Base-by-base conservation (phyloP, 1,284 basidiomycete species). In the Grifola frondosa region DNA sequence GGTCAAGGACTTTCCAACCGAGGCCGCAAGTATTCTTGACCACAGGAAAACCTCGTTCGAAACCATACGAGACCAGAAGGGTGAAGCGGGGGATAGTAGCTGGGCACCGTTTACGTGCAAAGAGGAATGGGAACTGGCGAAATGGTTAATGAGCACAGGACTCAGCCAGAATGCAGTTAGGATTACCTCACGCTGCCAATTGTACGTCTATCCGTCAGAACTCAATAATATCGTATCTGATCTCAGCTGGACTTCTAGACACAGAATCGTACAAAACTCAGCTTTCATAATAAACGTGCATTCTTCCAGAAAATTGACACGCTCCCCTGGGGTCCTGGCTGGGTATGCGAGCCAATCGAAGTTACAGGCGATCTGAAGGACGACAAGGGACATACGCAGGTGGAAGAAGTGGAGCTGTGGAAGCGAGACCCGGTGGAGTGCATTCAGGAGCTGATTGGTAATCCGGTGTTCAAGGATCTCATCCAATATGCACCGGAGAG, bases 51-150 rank as follows among this genome's bases (percentile, higher is more conserved):
- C 47, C 0, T 10, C 21, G 21, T 62, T 54, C 29, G 52, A 58
- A 20, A 20, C 29, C 11, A 32, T 54, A 3, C 28, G 29, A 1
- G 37, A 48, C 1, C 22, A 42, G 13, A 40, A 50, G 21, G 10
- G 30, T 7, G 37, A 24, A 12, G 11, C 12, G 9, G 42, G 34
- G 6, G 22, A 43, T 2, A 19, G 37, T 12, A 37, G 38, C 5
- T 65, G 54, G 51, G 42, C 44, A 0, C 62, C 64, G 20, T 64
- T 63, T 37, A 43, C 40, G 11, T 19, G 30, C 24, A 21, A 48
- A n/a, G 53, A 63, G 0, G 63, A 66, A 31, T 65, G 63, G 59
- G 50, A 59, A 25, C 53, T 68, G 0, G 63, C 60, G 4, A 39
- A 49, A 13, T 69, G 61, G 60, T 44, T 68, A 30, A 52, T 65